Evolutionary conservation across 345 rosid genomes (phyloP), one percentile per base, ranked within the genome.

Genomic region (Brassica nigra): DNA sequence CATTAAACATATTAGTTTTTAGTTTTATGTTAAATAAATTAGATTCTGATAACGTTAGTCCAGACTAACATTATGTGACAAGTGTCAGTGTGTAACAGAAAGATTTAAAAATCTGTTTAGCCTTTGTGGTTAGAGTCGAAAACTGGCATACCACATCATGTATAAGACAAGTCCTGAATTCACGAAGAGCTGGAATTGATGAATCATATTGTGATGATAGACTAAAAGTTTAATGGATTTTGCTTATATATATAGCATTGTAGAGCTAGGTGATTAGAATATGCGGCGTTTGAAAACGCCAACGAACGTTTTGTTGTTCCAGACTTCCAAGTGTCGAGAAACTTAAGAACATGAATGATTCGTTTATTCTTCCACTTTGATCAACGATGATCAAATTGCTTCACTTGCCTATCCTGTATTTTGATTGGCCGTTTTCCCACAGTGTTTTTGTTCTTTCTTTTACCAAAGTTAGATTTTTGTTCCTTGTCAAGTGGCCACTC

Each of bases 261-360:
- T 5, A 47, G 42, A 69, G 61, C 42, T 30, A 44, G 8, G 20
- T 16, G 62, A 64, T 28, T 28, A 2, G 4, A 78, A 37, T 66
- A 66, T 73, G 68, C 66, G 68, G 73, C 68, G 77, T 72, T 78
- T 78, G 67, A 66, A 57, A 58, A 72, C 49, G 73, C 73, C 73
- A 78, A 78, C 14, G 62, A 71, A 78, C 81, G 76, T 36, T 78
- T 71, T 64, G 77, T 72, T 72, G 34, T 57, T 78, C 61, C 67
- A 20, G 66, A 66, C 52, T 66, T 72, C 67, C 42, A 66, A 72
- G 73, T 66, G 73, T 78, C 68, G 66, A 39, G 47, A 68, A 16
- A 18, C 66, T 36, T 29, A 0, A 37, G 18, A 6, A 14, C 37
- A 72, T 72, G 49, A 36, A 78, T 66, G 73, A 69, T 78, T 71